These are phyloP conservation scores for Lanzia echinophila DNA, from an alignment of 2,329 filamentous ascomycete genomes.

Conservation along the genomic window DNA sequence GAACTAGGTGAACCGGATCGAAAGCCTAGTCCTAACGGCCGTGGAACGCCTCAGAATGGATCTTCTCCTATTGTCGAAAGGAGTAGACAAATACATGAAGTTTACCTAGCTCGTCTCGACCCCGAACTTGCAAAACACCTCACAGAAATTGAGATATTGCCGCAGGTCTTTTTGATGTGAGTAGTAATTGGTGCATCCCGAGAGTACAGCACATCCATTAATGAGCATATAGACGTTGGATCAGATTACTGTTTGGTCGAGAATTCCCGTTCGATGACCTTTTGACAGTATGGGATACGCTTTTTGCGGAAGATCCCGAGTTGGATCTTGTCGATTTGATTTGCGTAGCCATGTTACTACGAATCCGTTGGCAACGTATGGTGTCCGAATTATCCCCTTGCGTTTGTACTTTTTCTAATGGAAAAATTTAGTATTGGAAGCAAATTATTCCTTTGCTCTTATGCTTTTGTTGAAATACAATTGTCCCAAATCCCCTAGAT, in stretches of 20 bases:
- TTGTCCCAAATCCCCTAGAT: conserved; percentile 59
- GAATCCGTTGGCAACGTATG: conserved; percentile 84
- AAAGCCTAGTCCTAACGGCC: conserved; percentile 30
- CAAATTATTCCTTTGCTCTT: conserved; percentile 81
- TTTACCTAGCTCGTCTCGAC: conserved; percentile 70
- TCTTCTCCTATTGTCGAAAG: conserved; percentile 73
- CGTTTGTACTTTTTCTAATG: background rate
- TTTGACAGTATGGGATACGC: conserved; percentile 79
- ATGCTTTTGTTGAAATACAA: conserved; percentile 75
- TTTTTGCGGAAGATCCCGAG: conserved; percentile 80
- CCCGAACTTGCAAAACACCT: conserved; percentile 78
- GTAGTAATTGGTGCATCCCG: conserved; percentile 22
- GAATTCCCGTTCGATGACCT: conserved; percentile 87
- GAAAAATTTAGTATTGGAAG: conserved; percentile 63
- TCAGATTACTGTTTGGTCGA: conserved; percentile 83
- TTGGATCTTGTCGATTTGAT: conserved; percentile 80
- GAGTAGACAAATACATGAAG: conserved; percentile 81
- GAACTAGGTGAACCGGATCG: conserved; percentile 45
- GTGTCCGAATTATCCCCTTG: background rate
- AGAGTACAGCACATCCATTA: background rate
- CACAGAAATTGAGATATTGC: conserved; percentile 78
- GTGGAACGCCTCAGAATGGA: conserved; percentile 27
- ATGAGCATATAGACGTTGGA: conserved; percentile 58
- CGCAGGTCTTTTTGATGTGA: conserved; percentile 92
- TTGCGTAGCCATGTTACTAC: conserved; percentile 88